These are phyloP conservation scores for Silene vulgaris DNA, from an alignment of 179 eudicot genomes.

Conservation along the genomic window DNA sequence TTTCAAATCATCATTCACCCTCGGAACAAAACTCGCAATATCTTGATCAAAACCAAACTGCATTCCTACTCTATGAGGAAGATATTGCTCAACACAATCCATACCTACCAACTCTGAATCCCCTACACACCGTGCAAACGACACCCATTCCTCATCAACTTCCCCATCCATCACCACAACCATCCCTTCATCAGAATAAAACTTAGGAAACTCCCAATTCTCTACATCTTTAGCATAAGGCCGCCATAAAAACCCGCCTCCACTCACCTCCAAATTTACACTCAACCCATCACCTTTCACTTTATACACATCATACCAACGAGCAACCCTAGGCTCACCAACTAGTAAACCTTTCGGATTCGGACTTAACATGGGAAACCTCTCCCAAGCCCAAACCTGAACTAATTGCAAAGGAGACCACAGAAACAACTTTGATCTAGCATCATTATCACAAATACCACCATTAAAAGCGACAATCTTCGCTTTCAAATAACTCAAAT, in stretches of 20 bases:
- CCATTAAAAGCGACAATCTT: background rate
- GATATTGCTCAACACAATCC: slow-evolving; percentile 22
- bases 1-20: slow-evolving; percentile 4
- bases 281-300: background rate
- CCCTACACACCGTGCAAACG: slow-evolving; percentile 28
- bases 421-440: background rate
- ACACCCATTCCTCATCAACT: slow-evolving; percentile 17
- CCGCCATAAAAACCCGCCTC: slow-evolving; percentile 12
- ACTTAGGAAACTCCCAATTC: slow-evolving; percentile 16
- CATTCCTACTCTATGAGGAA: slow-evolving; percentile 37
- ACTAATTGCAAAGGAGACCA: slow-evolving; percentile 15
- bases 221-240: background rate
- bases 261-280: background rate
- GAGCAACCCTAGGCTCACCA: slow-evolving; percentile 12
- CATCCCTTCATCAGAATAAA: slow-evolving; percentile 14
- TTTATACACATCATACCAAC: slow-evolving; percentile 14
- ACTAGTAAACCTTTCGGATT: background rate
- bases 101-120: slow-evolving; percentile 31
- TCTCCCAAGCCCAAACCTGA: slow-evolving; percentile 19
- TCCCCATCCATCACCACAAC: slow-evolving; percentile 4
- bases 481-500: slow-evolving; percentile 1
- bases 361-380: slow-evolving; percentile 8
- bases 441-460: background rate
- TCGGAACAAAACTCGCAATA: slow-evolving; percentile 23
- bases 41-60: slow-evolving; percentile 45